Conservation (phyloP, 2,329 filamentous ascomycete genomes). For the Dothideomycetes sp. region DNA sequence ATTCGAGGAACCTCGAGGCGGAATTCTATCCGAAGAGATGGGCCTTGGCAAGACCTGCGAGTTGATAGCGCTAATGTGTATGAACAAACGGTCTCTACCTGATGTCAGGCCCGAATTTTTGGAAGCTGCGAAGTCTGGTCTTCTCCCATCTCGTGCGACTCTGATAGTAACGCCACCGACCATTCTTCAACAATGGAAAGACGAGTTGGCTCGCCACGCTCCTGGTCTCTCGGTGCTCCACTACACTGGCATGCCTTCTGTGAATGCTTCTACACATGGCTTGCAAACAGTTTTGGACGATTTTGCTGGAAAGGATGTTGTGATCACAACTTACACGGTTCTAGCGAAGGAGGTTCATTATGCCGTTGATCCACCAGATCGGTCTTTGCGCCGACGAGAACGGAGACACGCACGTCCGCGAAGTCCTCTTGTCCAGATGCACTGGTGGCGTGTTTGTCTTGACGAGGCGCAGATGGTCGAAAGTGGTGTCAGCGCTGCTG, state of each 20-base stretch:
- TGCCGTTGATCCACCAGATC: slow-evolving; percentile 58
- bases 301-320: slow-evolving; percentile 44
- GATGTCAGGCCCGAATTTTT: not conserved
- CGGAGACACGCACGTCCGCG: slow-evolving; percentile 57
- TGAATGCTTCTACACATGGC: slow-evolving; percentile 23
- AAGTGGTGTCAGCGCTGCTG: slow-evolving; percentile 74
- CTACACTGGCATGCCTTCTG: slow-evolving; percentile 43
- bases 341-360: slow-evolving; percentile 76
- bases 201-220: slow-evolving; percentile 49
- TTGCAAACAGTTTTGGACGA: slow-evolving; percentile 36
- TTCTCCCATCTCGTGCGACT: slow-evolving; percentile 43
- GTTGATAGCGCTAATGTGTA: slow-evolving; percentile 58
- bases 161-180: slow-evolving; percentile 54
- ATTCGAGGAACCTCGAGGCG: slow-evolving; percentile 43
- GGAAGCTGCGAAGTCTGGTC: not conserved
- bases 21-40: slow-evolving; percentile 74
- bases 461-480: slow-evolving; percentile 89
- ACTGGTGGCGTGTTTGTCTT: slow-evolving; percentile 75
- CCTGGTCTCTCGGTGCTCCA: slow-evolving; percentile 47
- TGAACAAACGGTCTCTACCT: slow-evolving; percentile 42
- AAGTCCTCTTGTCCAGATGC: slow-evolving; percentile 70
- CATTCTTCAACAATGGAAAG: slow-evolving; percentile 55
- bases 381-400: slow-evolving; percentile 50
- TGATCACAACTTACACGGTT: slow-evolving; percentile 57
- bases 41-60: slow-evolving; percentile 74